phyloP scores from a whole-genome alignment of 1,139 yeast species.

The Meyerozyma smithsonii region DNA sequence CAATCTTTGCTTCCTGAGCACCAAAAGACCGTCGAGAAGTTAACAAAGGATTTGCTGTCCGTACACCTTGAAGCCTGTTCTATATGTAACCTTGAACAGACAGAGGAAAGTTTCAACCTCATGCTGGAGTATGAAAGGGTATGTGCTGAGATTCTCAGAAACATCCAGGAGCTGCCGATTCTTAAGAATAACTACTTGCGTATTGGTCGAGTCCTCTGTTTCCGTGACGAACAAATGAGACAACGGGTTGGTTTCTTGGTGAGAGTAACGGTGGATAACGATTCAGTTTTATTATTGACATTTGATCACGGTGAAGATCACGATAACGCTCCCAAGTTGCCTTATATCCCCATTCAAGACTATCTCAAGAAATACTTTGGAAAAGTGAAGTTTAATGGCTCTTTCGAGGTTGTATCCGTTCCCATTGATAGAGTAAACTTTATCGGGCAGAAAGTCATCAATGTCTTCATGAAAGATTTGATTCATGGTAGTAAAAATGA shows the following conservation, averaged over 20 bases:
- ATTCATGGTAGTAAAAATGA: constrained; percentile 41
- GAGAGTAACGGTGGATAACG: constrained; percentile 29
- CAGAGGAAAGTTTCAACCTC: constrained; percentile 42
- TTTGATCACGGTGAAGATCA: constrained; percentile 42
- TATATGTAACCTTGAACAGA: constrained; percentile 31
- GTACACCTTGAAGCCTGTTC: constrained; percentile 36
- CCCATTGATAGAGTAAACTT: constrained; percentile 47
- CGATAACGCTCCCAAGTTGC: constrained; percentile 35
- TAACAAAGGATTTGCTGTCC: constrained; percentile 43
- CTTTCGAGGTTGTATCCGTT: constrained; percentile 39
- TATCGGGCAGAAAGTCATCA: constrained; percentile 42
- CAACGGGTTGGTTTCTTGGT: constrained; percentile 53
- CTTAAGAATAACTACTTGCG: constrained; percentile 42
- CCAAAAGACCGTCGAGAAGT: constrained; percentile 55
- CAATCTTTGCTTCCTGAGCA: constrained; percentile 87
- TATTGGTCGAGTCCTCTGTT: constrained; percentile 60
- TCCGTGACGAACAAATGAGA: constrained; percentile 39
- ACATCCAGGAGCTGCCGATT: constrained; percentile 42
- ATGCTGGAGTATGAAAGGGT: constrained; percentile 41
- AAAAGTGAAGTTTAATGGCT: constrained; percentile 27
- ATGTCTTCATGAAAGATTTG: constrained; percentile 37
- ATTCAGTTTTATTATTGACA: constrained; percentile 32
- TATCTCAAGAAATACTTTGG: constrained; percentile 26
- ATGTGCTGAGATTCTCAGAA: constrained; percentile 44
- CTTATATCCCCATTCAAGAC: constrained; percentile 43